These are phyloP conservation scores for Komagataella ulmi DNA, from an alignment of 805 yeast genomes.

Conservation along the genomic window DNA sequence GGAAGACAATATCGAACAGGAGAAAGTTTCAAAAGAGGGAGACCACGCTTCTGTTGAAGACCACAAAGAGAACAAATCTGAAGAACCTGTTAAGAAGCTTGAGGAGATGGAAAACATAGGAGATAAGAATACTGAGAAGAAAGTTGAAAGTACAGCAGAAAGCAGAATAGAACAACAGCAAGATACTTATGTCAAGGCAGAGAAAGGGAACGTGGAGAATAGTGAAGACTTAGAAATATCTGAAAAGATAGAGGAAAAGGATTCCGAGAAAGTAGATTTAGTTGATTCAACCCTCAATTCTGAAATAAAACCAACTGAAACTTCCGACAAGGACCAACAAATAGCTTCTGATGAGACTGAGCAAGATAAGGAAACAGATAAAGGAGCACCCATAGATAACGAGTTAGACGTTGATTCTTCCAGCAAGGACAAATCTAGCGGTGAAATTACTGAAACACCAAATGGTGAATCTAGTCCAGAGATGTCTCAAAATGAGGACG, in stretches of 20 bases:
- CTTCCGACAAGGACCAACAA: constrained; percentile 3
- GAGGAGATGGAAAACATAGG: constrained; percentile 4
- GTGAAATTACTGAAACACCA: neutral
- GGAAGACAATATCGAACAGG: constrained; percentile 3
- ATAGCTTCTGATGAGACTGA: neutral
- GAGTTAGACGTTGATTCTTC: neutral
- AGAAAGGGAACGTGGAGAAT: constrained; percentile 2
- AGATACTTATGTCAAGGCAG: constrained; percentile 2
- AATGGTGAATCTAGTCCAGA: neutral
- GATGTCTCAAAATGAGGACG: neutral
- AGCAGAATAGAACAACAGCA: constrained; percentile 2
- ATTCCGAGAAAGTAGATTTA: constrained; percentile 2
- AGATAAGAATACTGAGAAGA: constrained; percentile 3
- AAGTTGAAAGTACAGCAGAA: neutral
- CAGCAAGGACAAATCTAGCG: constrained; percentile 1
- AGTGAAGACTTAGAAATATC: constrained; percentile 2
- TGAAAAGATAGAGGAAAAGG: constrained; percentile 1
- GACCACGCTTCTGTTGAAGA: constrained; percentile 5
- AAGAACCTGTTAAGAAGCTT: constrained; percentile 2
- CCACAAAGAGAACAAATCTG: constrained; percentile 3
- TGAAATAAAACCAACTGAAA: constrained; percentile 6
- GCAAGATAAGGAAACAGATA: too few species aligned
- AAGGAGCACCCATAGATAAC: neutral
- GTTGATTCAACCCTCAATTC: constrained; percentile 10
- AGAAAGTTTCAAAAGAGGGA: constrained; percentile 5